Evolutionary conservation across 352 stramenopile genomes (phyloP), one percentile per base, ranked within the genome.

Genomic region (Globisporangium alternatum): DNA sequence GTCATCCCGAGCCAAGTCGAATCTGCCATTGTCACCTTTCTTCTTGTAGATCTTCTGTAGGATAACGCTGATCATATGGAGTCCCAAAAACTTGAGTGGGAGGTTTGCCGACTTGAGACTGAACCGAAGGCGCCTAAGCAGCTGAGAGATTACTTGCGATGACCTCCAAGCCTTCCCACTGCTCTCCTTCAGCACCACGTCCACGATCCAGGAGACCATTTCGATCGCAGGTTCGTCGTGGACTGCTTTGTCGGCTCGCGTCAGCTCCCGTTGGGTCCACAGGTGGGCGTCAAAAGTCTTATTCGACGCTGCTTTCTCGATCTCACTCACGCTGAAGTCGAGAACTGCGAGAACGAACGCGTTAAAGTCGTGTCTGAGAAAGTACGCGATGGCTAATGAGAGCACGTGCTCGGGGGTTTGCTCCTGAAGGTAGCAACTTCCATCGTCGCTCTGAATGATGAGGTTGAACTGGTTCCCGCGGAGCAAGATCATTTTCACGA

Each of bases 241-340:
- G 15, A 82, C 78, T 2, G 60, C 67, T 7, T 60, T 62, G 56
- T 97, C 89, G 7, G 70, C n/a, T 19, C 75, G 72, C 49, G 62
- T 44, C 4, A 95, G 68, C 2, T 83, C 80, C 17, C 86, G 74
- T 31, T 96, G 78, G 0, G 86, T 95, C 91, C 90, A 97, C 22
- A 93, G 37, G 28, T 69, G 49, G 0, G 90, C 83, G 65, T 94
- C 81, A 35, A 79, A 95, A 0, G 60, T 13, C 25, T 86, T 76
- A 8, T 62, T 72, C 7, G 56, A 68, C 9, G 79, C 76, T 17
- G 84, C 88, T 25, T 60, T 49, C 51, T 95, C 88, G 0, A 97
- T 49, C 43, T 96, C 77, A 31, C 61, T 45, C 7, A 96, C 56
- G 35, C 71, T 88, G 51, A 82, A 80, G 12, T 88, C 76, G 45